Evolutionary conservation across 2,329 filamentous ascomycete species (phyloP), one percentile per base, ranked within the genome.

Genomic region (Penicillium sp.): DNA sequence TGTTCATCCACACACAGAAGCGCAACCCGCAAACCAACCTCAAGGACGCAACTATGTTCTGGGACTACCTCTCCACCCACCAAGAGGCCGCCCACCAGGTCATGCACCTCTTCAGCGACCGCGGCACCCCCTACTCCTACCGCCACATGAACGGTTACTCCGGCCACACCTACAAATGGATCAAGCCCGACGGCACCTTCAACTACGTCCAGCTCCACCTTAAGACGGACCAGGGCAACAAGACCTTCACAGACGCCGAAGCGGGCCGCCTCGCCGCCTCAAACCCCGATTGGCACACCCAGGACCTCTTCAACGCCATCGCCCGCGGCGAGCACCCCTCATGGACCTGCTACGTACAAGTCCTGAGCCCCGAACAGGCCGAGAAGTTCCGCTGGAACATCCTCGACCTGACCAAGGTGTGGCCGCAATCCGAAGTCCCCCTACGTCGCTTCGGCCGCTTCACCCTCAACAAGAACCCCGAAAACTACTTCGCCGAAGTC

Each of bases 1-100:
- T 88, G 70, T 89, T 91, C 70, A 91, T 91, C 57, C 89, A 91
- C 73, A 90, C 89, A 0, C 90, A 91, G 73, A 91, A 91, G 82
- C 83, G 89, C n/a, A 81, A 92, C 70, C 90, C 89, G 0, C 84
- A 87, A 67, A 91, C 88, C 3, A 87, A 91, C 71, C 76, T 91
- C 6, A 88, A 86, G 52, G 86, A 91, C 75, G 87, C 88, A 17
- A 89, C 86, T 56, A 86, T 87, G 79, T 91, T 91, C 77, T 91
- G 88, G 88, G 88, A 88, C 65, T 87, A 85, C 64, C 78, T 86
- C 44, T 84, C 82, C 44, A 85, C 82, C 23, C 84, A 89, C 68
- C 88, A 86, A 30, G 88, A 91, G 74, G 78, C 84, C 7, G 78
- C 86, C 31, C 88, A 90, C 73, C 84, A 87, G 70, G 76, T 90